Evolutionary conservation across 164 flowering plant genomes (phyloP), one percentile per base, ranked within the genome.

Genomic region (Vitis labrusca): DNA sequence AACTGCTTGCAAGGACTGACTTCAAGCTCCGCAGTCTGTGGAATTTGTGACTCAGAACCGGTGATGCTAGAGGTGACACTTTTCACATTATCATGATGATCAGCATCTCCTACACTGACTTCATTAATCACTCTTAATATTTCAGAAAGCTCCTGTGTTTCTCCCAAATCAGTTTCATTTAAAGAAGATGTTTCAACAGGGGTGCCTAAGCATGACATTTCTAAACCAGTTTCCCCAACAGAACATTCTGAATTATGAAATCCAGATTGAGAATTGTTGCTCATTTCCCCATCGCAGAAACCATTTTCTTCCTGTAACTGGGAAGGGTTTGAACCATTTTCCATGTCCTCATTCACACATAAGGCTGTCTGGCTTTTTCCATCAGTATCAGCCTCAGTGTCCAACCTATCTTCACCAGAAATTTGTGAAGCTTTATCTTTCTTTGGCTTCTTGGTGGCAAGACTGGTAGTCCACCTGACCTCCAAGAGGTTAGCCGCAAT

Each of bases 401-500:
- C 70, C 13, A 65, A 49, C 14, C 9, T 6, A 65, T 63, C 66
- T 5, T 44, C n/a, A 66, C 62, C 67, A 44, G 73, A 62, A 56
- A 73, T 50, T 61, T 57, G 61, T 13, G 80, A 72, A 47, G 64
- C 59, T 3, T 58, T 71, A 64, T 67, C 77, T 65, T 71, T 80
- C 79, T 62, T 68, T 10, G 57, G 15, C 61, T 71, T 74, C n/a
- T 63, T 53, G 7, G 83, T 74, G 59, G 74, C 66, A 63, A 91
- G 86, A 83, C 81, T 90, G 15, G 99, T 95, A 30, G 97, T 90
- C 99, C 99, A 95, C 59, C 81, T 84, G 61, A 87, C 66, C 54
- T 95, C 99, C 85, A 92, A 81, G 58, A 95, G 89, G 56, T 93
- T 85, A 37, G 98, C 97, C 23, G 97, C 96, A 68, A 90, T 78